phyloP scores from a whole-genome alignment of 495 filamentous ascomycete species.

The Terfezia boudieri region DNA sequence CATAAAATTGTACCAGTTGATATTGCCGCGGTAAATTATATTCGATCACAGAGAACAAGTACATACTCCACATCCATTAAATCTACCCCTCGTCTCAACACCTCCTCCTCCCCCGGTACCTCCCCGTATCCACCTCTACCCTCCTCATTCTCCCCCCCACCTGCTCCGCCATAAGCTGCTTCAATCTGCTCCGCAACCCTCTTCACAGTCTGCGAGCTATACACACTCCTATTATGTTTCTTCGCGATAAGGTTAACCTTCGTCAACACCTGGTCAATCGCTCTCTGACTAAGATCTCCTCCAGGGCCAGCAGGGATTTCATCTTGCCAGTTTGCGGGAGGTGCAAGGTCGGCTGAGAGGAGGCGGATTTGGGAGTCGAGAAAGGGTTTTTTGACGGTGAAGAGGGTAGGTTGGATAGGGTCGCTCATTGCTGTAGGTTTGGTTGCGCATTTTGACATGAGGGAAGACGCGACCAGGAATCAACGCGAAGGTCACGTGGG shows the following conservation, averaged over 20 bases:
- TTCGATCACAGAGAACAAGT: not conserved
- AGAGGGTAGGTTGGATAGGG: not conserved
- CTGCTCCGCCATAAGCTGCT: constrained; percentile 33
- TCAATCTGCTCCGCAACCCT: constrained; percentile 72
- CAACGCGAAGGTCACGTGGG: too few relatives aligned
- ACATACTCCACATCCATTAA: constrained; percentile 11
- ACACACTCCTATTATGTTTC: constrained; percentile 48
- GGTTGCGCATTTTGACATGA: too few relatives aligned
- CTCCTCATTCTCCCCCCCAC: constrained; percentile 23
- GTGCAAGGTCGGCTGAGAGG: constrained; percentile 5
- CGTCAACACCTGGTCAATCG: constrained; percentile 32
- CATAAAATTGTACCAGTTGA: too few relatives aligned
- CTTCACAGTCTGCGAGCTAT: constrained; percentile 50
- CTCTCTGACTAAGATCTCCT: constrained; percentile 29
- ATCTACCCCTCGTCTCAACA: constrained; percentile 21
- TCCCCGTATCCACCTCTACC: constrained; percentile 22
- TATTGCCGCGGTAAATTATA: too few relatives aligned
- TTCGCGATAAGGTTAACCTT: constrained; percentile 44
- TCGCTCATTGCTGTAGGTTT: not conserved
- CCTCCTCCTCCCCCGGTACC: constrained; percentile 24
- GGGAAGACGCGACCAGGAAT: too few relatives aligned
- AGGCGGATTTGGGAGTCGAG: not conserved
- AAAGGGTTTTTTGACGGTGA: not conserved
- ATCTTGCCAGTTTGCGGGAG: constrained; percentile 35
- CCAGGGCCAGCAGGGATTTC: constrained; percentile 23